Evolutionary conservation across 352 stramenopile genomes (phyloP), one percentile per base, ranked within the genome.

Genomic region (Thraustotheca clavata): DNA sequence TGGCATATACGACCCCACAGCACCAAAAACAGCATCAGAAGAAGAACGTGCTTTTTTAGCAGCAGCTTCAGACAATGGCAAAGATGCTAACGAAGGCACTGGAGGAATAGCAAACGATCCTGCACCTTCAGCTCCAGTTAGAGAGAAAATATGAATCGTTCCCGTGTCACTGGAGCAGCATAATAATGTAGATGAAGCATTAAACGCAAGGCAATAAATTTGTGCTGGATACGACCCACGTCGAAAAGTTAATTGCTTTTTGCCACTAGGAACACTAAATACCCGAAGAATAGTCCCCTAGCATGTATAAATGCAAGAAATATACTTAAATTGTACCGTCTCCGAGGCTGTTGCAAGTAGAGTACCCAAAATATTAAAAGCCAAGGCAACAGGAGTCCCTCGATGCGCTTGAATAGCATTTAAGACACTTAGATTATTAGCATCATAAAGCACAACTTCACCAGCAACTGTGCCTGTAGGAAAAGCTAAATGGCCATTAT

Each of bases 261-360:
- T 86, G 9, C 94, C 94, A 0, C 80, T 94, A 47, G 89, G 81
- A 6, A 98, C 96, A 52, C 96, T 83, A 76, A 98, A 99, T 22
- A 99, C 87, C n/a, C 97, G 85, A 67, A 99, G 94, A 38, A 99
- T 76, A 5, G 97, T 99, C 16, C 97, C 97, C 76, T 98, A 32
- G 12, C 1, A 61, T 12, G 0, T 26, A 5, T 11, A 62, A 20
- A 22, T 14, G 57, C 34, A 7, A 31, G 57, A 9, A 5, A 47
- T 47, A 8, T 40, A 11, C 40, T 4, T 4, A 59, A 4, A 27
- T 9, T 11, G 20, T 66, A 95, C 89, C 69, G 87, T 94, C 71
- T 96, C 87, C 1, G 89, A 97, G 12, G 89, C 88, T 1, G 89
- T 97, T 7, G 89, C 88, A 6, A 97, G 75, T 41, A 97, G 67